Percentiles rank a stretch among this genome's conserved stretches.
phyloP scores from a whole-genome alignment of 345 rosid genomes.

The Citrus sp. region DNA sequence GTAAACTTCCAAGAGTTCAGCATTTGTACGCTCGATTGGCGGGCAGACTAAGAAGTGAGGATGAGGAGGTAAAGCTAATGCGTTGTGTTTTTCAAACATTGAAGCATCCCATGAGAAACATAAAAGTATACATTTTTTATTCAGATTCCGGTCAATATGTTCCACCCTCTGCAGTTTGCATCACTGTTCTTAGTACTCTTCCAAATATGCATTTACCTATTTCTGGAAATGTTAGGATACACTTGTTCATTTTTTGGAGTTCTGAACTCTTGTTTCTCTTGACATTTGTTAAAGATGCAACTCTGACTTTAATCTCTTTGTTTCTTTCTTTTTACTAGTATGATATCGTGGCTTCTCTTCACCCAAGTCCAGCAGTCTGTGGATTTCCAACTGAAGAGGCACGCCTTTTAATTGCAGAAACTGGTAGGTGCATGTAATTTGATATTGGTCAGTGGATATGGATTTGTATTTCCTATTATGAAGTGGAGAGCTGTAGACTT shows the following conservation, averaged over 20 bases:
- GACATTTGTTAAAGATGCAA: neutral
- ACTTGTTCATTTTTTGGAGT: neutral
- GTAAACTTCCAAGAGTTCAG: slow-evolving; percentile 79
- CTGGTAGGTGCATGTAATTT: slow-evolving; percentile 40
- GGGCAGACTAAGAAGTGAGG: slow-evolving; percentile 72
- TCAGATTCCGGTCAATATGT: neutral
- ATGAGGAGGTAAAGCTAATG: slow-evolving; percentile 59
- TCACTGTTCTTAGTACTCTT: neutral
- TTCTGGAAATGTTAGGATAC: neutral
- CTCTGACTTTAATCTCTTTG: neutral
- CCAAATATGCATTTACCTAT: neutral
- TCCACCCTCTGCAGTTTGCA: neutral
- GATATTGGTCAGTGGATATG: neutral
- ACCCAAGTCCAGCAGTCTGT: slow-evolving; percentile 90
- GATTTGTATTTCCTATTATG: neutral
- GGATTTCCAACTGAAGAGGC: slow-evolving; percentile 86
- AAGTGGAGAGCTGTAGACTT: neutral
- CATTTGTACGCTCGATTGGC: slow-evolving; percentile 71
- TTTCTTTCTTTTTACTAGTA: slow-evolving; percentile 43
- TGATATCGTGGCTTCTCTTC: slow-evolving; percentile 67
- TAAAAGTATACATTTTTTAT: neutral
- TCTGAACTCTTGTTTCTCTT: neutral
- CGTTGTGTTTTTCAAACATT: neutral
- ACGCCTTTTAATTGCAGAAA: slow-evolving; percentile 65
- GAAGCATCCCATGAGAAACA: neutral